Base-by-base conservation (phyloP, 768 basidiomycete species). In the Calvatia gigantea region DNA sequence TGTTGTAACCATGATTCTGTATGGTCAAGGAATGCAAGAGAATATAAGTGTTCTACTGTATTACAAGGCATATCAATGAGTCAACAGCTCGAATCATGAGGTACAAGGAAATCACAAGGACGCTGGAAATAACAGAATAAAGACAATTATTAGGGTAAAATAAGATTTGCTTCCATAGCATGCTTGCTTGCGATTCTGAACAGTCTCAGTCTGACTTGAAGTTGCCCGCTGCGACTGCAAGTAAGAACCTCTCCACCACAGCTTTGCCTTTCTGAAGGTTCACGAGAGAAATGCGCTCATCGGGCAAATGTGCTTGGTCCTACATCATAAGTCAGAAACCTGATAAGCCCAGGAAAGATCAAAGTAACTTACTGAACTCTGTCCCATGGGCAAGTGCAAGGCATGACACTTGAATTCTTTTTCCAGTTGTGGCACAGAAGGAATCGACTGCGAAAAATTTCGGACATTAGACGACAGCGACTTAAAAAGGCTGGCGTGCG, bases 361-460 rank as follows among this genome's bases (percentile, higher is more conserved):
- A 29, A 5, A 29, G 2, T 35, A 15, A 73, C 85, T 65, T 60
- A 92, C 92, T 37, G 87, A 84, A 68, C 89, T 91, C 66, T 96
- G 93, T 0, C 96, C 97, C 72, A 99, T 84, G 0, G 97, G 97
- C 2, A 99, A 78, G 70, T 99, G 97, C 9, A 98, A 77, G 17
- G 93, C 93, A 45, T 85, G 88, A 53, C 94, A 97, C 1, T 78
- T 75, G 61, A 99, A 96, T 65, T 87, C 85, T 61, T 94, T 93
- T 70, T 99, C 97, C 2, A 99, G 76, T 69, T 86, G 95, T 0
- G 95, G 96, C 0, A 98, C 83, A 1, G 92, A 92, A 3, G 97
- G 97, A 50, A 98, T 94, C 5, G 92, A 93, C 93, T 95, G 61
- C 39, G 57, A 14, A 35, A 21, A 11, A 35, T 17, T n/a, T n/a